Evolutionary conservation across 805 yeast species (phyloP).

Genomic region (Candida incommunis): DNA sequence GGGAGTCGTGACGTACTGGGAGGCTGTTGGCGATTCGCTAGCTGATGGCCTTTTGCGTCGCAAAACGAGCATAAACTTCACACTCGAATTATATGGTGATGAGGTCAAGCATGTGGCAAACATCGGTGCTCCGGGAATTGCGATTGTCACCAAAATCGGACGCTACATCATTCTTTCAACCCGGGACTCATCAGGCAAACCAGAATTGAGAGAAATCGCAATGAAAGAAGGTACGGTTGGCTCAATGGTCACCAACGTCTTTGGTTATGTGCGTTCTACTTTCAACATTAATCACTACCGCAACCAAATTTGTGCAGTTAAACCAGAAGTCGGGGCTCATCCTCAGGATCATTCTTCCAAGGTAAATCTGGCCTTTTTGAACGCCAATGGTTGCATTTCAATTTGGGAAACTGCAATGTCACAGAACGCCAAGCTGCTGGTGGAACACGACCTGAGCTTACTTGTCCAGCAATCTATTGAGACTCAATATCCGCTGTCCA

Average conservation of each 20-base stretch:
- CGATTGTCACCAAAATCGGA: constrained; percentile 56
- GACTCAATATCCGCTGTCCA: neutral
- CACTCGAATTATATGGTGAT: constrained; percentile 40
- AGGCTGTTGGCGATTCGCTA: constrained; percentile 58
- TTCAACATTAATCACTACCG: neutral
- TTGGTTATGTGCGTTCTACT: neutral
- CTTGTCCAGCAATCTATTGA: neutral
- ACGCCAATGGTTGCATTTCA: neutral
- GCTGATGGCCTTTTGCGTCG: constrained; percentile 39
- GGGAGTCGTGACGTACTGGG: constrained; percentile 57
- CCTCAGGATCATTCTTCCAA: constrained; percentile 1
- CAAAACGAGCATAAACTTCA: constrained; percentile 22
- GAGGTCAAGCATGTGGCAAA: constrained; percentile 39
- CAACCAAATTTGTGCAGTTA: neutral
- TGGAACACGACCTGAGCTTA: neutral
- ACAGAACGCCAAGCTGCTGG: neutral
- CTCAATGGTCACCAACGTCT: neutral
- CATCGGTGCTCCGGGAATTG: constrained; percentile 62
- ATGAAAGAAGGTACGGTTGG: constrained; percentile 12
- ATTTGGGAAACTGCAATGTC: constrained; percentile 1
- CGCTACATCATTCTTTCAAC: constrained; percentile 48
- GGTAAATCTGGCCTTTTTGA: neutral
- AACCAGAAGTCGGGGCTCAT: neutral
- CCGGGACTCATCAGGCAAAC: constrained; percentile 56
- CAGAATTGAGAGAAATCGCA: constrained; percentile 18